phyloP scores from a whole-genome alignment of 2,329 filamentous ascomycete species.

The Exophiala viscosa region DNA sequence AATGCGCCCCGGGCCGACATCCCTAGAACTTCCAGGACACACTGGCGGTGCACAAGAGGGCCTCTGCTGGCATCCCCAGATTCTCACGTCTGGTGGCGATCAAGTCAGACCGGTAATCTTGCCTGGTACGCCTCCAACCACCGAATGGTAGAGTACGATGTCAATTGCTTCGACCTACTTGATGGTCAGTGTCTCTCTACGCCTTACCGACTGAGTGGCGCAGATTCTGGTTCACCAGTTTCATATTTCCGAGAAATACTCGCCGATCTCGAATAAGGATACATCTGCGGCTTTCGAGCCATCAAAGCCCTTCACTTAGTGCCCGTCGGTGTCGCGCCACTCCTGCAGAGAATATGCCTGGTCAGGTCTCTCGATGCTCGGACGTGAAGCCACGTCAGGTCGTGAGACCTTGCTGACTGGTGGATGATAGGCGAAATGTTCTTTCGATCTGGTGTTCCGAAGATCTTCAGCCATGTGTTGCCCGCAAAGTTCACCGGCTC shows the following conservation, averaged over 20 bases:
- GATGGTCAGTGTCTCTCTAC: background rate
- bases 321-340: too few relatives aligned
- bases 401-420: too few relatives aligned
- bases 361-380: too few relatives aligned
- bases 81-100: conserved; percentile 7
- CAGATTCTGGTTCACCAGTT: background rate
- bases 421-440: too few relatives aligned
- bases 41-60: conserved; percentile 11
- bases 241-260: too few relatives aligned
- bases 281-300: too few relatives aligned
- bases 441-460: conserved; percentile 1
- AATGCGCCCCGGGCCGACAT: conserved; percentile 13
- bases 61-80: conserved; percentile 9
- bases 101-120: background rate
- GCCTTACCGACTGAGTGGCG: background rate
- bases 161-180: conserved; percentile 1
- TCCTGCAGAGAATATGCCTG: too few relatives aligned
- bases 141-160: background rate
- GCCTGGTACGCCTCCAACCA: background rate
- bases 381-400: too few relatives aligned
- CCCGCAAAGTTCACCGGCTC: conserved; percentile 11
- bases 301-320: too few relatives aligned
- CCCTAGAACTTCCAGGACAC: conserved; percentile 5
- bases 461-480: conserved; percentile 23
- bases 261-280: conserved; percentile 7